A percentile compares a stretch with the other conserved stretches of the same genome.
Conservation (phyloP, 2,329 filamentous ascomycete genomes). For the Cadophora luteo-olivacea region DNA sequence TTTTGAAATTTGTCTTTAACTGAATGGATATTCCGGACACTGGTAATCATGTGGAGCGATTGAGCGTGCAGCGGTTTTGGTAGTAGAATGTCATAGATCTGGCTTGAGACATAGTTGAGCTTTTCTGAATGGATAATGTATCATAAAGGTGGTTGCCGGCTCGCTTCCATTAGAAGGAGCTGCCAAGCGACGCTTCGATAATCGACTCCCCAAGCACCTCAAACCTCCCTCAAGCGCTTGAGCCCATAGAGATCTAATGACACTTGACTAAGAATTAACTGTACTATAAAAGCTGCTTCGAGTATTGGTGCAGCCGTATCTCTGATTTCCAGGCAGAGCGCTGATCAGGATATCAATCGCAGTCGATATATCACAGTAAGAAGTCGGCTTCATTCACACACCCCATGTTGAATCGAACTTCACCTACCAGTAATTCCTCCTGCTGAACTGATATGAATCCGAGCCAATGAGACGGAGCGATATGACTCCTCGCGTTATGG, state of each 20-base stretch:
- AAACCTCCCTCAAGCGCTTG: too few species aligned
- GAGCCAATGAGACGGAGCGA: neutral
- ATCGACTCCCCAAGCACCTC: too few species aligned
- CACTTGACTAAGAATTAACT: too few species aligned
- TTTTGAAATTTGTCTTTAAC: neutral
- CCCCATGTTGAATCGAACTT: neutral
- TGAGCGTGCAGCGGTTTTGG: constrained; percentile 11
- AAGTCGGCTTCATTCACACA: neutral
- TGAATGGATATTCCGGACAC: neutral
- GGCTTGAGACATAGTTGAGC: neutral
- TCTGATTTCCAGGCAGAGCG: neutral
- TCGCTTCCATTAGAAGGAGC: too few species aligned
- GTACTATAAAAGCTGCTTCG: too few species aligned
- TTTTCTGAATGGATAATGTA: neutral
- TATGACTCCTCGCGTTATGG: neutral
- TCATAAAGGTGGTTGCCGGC: too few species aligned
- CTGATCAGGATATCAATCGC: neutral
- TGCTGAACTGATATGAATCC: neutral
- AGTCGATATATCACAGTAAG: neutral
- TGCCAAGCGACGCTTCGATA: too few species aligned
- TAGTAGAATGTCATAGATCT: constrained; percentile 5
- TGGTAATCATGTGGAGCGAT: neutral
- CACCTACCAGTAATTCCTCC: neutral
- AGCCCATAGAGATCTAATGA: too few species aligned
- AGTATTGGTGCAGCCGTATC: too few species aligned